Evolutionary conservation across 768 basidiomycete genomes (phyloP), one percentile per base, ranked within the genome.

Genomic region (Boletus barrowsii): DNA sequence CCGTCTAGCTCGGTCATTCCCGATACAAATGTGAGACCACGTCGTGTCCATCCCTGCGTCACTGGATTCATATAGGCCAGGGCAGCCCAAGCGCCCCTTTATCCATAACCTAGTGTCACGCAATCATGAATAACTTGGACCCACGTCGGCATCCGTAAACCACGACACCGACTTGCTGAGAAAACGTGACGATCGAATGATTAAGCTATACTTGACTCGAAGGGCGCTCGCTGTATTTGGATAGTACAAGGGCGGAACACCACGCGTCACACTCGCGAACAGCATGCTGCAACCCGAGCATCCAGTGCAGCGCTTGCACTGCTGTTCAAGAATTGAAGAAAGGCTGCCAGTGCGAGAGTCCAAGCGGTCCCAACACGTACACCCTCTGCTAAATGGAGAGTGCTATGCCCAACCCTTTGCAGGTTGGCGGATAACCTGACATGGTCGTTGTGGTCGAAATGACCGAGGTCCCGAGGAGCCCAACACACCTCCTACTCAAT

Each of bases 391-490:
- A 30, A 39, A 40, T 49, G 47, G 47, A 13, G 47, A 14, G 47
- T 29, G 18, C 10, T 9, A 17, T 17, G 3, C 18, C 30, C 45
- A 22, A 20, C 20, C 24, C 32, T 20, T 32, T n/a, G 48, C 10
- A 22, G 32, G 29, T 33, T 22, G 42, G 48, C 18, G 10, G 3
- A 18, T 9, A 10, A 8, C 4, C 36, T 39, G 47, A 20, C 18
- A 13, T 41, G n/a, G 8, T 26, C 10, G 32, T 42, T 40, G 9
- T 29, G 40, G 40, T 42, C 46, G 46, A 37, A 43, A 50, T 47
- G 11, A 49, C 59, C 59, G 59, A 62, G 54, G 59, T 56, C 18
- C 59, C 59, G 49, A 48, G 57, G 57, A 45, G 22, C 47, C 39
- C 4, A 35, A 36, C 24, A 24, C 2, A 10, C 39, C 18, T 24